Evolutionary conservation across 805 yeast species (phyloP).

Genomic region (Candida michaelii): DNA sequence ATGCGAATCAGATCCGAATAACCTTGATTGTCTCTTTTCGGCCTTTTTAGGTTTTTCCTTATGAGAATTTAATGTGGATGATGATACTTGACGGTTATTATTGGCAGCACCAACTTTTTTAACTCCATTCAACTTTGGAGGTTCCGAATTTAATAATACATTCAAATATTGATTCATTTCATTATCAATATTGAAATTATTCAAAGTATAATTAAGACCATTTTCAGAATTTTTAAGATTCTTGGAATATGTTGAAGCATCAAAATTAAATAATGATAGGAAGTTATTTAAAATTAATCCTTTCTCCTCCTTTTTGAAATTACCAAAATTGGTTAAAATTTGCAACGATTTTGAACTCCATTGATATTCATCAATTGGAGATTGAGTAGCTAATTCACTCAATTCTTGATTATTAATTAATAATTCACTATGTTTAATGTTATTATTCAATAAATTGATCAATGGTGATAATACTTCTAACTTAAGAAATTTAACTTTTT

Average conservation of each 20-base stretch:
- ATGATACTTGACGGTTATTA: background rate
- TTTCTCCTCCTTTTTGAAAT: constrained; percentile 63
- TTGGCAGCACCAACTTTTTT: background rate
- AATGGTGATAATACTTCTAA: constrained; percentile 57
- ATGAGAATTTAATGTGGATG: constrained; percentile 1
- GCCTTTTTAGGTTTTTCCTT: constrained; percentile 9
- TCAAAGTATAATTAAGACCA: constrained; percentile 64
- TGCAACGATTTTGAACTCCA: constrained; percentile 83
- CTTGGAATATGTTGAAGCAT: constrained; percentile 24
- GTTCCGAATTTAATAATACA: constrained; percentile 28
- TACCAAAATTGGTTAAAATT: constrained; percentile 72
- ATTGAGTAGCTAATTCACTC: constrained; percentile 28
- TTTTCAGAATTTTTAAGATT: constrained; percentile 49
- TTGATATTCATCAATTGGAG: constrained; percentile 44
- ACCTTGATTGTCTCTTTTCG: constrained; percentile 10
- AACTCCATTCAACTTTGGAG: constrained; percentile 10
- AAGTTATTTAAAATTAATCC: constrained; percentile 59
- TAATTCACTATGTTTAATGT: constrained; percentile 56
- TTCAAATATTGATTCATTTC: constrained; percentile 41
- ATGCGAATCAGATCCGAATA: constrained; percentile 4
- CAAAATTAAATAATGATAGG: constrained; percentile 54
- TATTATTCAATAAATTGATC: constrained; percentile 51
- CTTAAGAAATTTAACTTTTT: constrained; percentile 46
- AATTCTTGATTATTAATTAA: constrained; percentile 47
- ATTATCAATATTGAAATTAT: constrained; percentile 34